A percentile compares a stretch with the other conserved stretches of the same genome.
These are phyloP conservation scores for Castanopsis chinensis DNA, from an alignment of 306 rosid species.

Conservation along the genomic window DNA sequence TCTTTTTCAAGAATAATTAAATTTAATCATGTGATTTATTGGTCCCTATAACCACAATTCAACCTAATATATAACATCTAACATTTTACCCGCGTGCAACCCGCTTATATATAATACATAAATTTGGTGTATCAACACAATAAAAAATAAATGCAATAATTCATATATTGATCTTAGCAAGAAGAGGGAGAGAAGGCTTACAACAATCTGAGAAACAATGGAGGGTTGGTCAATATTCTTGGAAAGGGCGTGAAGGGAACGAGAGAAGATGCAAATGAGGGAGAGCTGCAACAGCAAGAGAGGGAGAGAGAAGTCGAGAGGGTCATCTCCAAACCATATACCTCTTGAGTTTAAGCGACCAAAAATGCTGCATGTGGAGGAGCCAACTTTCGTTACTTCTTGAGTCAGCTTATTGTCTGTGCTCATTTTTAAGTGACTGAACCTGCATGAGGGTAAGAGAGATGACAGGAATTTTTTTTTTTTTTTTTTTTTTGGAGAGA, in stretches of 20 bases:
- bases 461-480: too few relatives aligned
- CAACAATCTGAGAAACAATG: constrained; percentile 57
- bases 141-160: not conserved
- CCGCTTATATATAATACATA: not conserved
- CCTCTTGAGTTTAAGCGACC: constrained; percentile 40
- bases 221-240: constrained; percentile 61
- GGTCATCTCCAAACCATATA: constrained; percentile 51
- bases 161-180: not conserved
- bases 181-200: constrained; percentile 17
- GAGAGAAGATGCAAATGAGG: constrained; percentile 44
- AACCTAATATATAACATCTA: too few relatives aligned
- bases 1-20: too few relatives aligned
- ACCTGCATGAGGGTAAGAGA: constrained; percentile 9
- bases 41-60: too few relatives aligned
- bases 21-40: too few relatives aligned
- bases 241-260: constrained; percentile 35
- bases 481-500: constrained; percentile 15
- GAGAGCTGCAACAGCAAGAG: constrained; percentile 51
- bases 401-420: not conserved
- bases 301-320: constrained; percentile 41
- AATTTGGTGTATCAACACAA: not conserved
- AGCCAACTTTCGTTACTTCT: not conserved
- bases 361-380: constrained; percentile 33
- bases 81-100: too few relatives aligned
- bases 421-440: constrained; percentile 11